These are phyloP conservation scores for Diaporthe batatas DNA, from an alignment of 2,329 filamentous ascomycete genomes.

Conservation along the genomic window DNA sequence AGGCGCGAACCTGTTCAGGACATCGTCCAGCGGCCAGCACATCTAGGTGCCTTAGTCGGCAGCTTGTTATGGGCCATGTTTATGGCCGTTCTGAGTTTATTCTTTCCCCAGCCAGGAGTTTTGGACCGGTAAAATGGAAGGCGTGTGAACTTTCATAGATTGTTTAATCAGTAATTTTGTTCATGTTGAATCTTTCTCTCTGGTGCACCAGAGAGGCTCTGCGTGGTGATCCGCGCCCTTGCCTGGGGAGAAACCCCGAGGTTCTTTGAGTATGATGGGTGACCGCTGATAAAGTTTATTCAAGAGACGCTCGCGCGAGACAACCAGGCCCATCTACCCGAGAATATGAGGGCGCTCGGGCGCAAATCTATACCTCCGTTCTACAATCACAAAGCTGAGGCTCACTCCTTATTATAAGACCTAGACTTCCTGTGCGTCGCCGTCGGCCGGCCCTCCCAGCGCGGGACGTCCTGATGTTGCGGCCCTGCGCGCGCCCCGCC, in stretches of 20 bases:
- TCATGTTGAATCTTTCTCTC: not conserved
- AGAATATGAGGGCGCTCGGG: no score
- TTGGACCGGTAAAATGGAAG: not conserved
- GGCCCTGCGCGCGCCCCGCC: not conserved
- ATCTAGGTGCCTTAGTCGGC: not conserved
- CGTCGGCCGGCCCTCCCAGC: conserved; percentile 38
- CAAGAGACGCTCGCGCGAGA: not conserved
- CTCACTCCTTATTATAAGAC: conserved; percentile 18
- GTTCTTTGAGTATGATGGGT: no score
- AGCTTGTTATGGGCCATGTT: not conserved
- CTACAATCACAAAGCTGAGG: not conserved
- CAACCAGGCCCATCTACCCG: not conserved
- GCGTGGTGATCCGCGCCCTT: no score
- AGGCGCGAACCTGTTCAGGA: no score
- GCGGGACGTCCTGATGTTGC: conserved; percentile 28
- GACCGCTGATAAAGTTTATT: not conserved
- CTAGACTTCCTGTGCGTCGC: conserved; percentile 36
- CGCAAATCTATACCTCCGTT: not conserved
- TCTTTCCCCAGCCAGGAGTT: conserved; percentile 35
- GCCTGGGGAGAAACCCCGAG: no score
- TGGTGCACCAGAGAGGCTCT: not conserved
- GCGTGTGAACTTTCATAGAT: not conserved
- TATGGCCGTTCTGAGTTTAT: not conserved
- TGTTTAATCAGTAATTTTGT: not conserved
- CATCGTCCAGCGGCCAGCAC: no score